Base-by-base conservation (phyloP, 768 basidiomycete genomes). In the Hortiboletus flavorubellus region DNA sequence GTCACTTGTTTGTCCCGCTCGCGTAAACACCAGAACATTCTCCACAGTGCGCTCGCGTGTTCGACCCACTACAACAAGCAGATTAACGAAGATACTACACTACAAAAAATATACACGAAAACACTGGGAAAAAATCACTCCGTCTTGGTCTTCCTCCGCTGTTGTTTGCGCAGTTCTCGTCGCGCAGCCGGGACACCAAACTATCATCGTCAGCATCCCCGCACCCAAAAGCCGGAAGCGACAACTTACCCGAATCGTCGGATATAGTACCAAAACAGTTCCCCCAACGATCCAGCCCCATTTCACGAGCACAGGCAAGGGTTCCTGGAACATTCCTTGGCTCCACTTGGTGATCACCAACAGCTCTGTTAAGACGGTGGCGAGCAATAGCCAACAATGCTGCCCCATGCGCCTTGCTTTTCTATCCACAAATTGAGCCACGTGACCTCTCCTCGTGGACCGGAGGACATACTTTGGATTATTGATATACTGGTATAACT, bases 361-460 rank as follows among this genome's bases (percentile, higher is more conserved):
- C 35, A 91, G 69, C 68, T 93, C 91, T 14, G 92, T 93, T 54
- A 83, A 64, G 58, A 92, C 84, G n/a, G 91, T 93, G 33, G 91
- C 91, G 47, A 92, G 80, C 56, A 93, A 75, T 40, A 93, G 75
- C 91, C 91, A 93, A 34, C 86, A 85, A 65, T 93, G 91, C 61
- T 91, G 89, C 2, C 92, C 91, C 91, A 93, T 93, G 53, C 91
- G 81, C 58, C 85, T 85, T n/a, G 89, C 86, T 61, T 78, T 85
- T 64, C 91, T 93, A 64, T 51, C n/a, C 51, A 9, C 21, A 10
- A 6, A n/a, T 11, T 55, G 5, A 56, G 50, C 30, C 53, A 58
- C 46, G 48, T 39, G 54, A 46, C 31, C n/a, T 29, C 35, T 31
- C 35, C 8, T 8, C 46, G 15, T 10, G 15, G 26, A 43, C 21